phyloP scores from a whole-genome alignment of 2,329 filamentous ascomycete species.

The Apiospora pterosperma region DNA sequence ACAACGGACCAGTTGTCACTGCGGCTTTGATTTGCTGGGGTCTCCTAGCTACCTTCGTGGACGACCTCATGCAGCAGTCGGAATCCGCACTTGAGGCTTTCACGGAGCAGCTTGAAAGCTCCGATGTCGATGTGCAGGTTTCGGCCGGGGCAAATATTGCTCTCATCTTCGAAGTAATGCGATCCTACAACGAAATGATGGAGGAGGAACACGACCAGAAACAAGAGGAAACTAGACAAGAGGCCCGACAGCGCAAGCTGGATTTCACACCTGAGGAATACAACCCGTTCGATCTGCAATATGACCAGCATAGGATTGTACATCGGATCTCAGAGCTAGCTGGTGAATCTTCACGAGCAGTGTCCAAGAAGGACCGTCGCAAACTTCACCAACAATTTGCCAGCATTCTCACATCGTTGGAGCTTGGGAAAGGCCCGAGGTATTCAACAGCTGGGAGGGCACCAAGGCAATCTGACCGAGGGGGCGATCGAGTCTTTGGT shows the following conservation, averaged over 20 bases:
- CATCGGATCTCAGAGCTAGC: slow-evolving; percentile 46
- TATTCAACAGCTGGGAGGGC: slow-evolving; percentile 47
- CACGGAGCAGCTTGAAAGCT: slow-evolving; percentile 79
- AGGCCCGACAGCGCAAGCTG: slow-evolving; percentile 5
- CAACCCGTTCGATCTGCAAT: slow-evolving; percentile 35
- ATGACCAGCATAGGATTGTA: slow-evolving; percentile 47
- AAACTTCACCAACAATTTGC: slow-evolving; percentile 45
- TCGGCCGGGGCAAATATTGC: slow-evolving; percentile 79
- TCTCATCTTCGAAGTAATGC: slow-evolving; percentile 71
- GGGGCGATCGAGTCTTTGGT: slow-evolving; percentile 34
- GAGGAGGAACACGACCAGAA: slow-evolving; percentile 38
- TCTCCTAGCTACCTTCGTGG: slow-evolving; percentile 72
- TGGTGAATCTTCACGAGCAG: slow-evolving; percentile 43
- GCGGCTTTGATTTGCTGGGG: slow-evolving; percentile 78
- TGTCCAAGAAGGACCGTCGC: slow-evolving; percentile 47
- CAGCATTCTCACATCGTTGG: slow-evolving; percentile 52
- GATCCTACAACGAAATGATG: slow-evolving; percentile 45
- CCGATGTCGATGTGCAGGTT: slow-evolving; percentile 69
- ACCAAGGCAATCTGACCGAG: slow-evolving; percentile 39
- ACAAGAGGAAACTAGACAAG: slow-evolving; percentile 6
- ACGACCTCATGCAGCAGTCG: slow-evolving; percentile 69
- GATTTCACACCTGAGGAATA: slow-evolving; percentile 8
- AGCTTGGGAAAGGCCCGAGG: slow-evolving; percentile 50
- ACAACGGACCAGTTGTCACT: slow-evolving; percentile 67
- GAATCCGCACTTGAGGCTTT: slow-evolving; percentile 75